Percentiles rank a stretch among this genome's conserved stretches.
Evolutionary conservation across 2,329 filamentous ascomycete species (phyloP).

Genomic region (Calonectria crousiana): DNA sequence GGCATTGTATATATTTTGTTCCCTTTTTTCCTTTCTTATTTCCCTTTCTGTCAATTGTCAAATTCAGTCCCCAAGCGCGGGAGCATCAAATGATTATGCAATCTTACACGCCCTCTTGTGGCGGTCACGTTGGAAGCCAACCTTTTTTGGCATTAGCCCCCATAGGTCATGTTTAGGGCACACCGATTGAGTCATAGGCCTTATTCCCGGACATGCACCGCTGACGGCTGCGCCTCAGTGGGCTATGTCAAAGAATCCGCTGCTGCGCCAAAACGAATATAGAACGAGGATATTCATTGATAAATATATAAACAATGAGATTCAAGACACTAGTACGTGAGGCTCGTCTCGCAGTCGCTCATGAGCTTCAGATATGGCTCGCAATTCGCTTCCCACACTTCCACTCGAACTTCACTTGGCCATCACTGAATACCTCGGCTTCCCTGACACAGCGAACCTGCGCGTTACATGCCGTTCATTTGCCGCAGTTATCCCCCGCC

Average conservation of each 20-base stretch:
- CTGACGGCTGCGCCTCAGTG: background rate
- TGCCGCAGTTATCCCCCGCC: conserved; percentile 6
- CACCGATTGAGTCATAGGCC: background rate
- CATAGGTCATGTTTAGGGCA: background rate
- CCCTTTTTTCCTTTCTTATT: no score
- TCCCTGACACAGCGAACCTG: conserved; percentile 14
- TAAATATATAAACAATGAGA: background rate
- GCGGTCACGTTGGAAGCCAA: no score
- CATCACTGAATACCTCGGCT: conserved; percentile 10
- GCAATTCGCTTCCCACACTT: background rate
- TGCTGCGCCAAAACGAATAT: background rate
- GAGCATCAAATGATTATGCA: no score
- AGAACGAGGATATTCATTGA: background rate
- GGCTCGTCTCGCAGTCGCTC: background rate
- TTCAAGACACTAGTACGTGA: background rate
- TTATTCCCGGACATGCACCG: background rate
- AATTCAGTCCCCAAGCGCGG: no score
- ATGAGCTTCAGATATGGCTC: background rate
- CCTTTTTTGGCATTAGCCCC: background rate
- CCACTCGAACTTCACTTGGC: background rate
- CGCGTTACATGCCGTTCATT: conserved; percentile 15
- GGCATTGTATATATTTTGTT: no score
- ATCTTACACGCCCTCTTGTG: no score
- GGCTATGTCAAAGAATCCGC: background rate
- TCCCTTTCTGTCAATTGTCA: no score